These are phyloP conservation scores for Fragaria iinumae DNA, from an alignment of 306 rosid genomes.

Conservation along the genomic window DNA sequence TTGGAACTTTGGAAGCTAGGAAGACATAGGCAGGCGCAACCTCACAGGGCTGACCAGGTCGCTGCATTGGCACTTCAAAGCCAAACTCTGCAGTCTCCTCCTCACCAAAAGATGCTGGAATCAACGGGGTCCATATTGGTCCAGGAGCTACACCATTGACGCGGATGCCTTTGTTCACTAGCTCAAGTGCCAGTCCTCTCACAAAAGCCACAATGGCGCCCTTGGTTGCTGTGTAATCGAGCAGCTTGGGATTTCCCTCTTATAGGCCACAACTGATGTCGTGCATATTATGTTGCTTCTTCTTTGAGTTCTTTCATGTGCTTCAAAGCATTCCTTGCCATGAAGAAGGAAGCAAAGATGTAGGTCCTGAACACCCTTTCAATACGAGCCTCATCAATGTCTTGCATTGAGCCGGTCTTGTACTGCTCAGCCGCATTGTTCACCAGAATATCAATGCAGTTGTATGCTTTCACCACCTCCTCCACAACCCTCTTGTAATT, in stretches of 20 bases:
- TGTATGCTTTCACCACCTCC: no score
- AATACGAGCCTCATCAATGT: no score
- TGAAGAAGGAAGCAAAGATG: conserved; percentile 61
- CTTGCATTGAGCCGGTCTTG: no score
- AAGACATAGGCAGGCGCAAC: conserved; percentile 64
- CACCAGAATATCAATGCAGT: no score
- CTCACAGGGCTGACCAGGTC: conserved; percentile 37
- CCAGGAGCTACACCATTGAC: conserved; percentile 90
- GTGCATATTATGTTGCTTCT: conserved; percentile 76
- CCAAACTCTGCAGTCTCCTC: conserved; percentile 32
- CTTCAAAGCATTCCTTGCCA: conserved; percentile 64
- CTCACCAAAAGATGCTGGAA: conserved; percentile 33
- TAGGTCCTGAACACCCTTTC: conserved; percentile 36
- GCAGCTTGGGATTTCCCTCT: conserved; percentile 34
- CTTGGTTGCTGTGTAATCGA: conserved; percentile 67
- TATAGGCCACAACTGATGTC: conserved; percentile 68
- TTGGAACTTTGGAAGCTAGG: conserved; percentile 52
- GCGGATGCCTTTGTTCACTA: conserved; percentile 50
- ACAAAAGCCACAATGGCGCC: conserved; percentile 74
- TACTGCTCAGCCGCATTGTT: no score
- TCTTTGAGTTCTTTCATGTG: conserved; percentile 51
- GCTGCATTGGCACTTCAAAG: no score
- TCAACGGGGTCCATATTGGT: conserved; percentile 67
- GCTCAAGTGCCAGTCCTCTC: conserved; percentile 60
- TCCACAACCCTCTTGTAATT: no score